Percentiles rank a stretch among this genome's conserved stretches.
These are phyloP conservation scores for Corymbia calophylla DNA, from an alignment of 441 rosid genomes.

Conservation along the genomic window DNA sequence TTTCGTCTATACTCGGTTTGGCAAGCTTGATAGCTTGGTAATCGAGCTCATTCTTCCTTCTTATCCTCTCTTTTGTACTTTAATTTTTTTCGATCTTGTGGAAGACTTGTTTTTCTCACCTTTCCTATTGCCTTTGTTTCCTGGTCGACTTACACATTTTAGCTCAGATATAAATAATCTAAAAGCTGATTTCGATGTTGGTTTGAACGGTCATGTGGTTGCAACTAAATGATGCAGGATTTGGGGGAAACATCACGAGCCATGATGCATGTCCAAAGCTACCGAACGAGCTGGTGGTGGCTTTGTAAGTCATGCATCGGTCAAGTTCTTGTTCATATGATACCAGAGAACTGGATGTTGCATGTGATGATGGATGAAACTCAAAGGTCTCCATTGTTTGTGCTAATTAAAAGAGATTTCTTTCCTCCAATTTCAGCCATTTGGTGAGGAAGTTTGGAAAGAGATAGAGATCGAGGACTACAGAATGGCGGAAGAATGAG, in stretches of 20 bases:
- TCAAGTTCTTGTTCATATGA: not conserved
- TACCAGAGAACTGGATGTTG: not conserved
- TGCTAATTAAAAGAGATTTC: not conserved
- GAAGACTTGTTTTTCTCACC: not conserved
- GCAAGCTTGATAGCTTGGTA: not conserved
- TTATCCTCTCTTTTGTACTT: not conserved
- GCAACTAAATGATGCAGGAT: not conserved
- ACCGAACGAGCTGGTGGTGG: not conserved
- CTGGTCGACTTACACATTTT: not conserved
- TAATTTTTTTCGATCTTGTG: not conserved
- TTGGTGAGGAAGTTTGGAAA: not conserved
- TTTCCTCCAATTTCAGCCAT: not conserved
- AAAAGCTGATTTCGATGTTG: not conserved
- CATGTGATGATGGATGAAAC: not conserved
- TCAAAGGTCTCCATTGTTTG: not conserved
- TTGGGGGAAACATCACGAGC: not conserved
- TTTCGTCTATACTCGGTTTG: not conserved
- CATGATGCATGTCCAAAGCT: not conserved
- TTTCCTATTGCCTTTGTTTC: not conserved
- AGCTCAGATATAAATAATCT: not conserved
- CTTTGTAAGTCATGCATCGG: not conserved
- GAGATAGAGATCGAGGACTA: not conserved
- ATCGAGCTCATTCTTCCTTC: not conserved
- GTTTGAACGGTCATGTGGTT: not conserved
- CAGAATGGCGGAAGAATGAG: not conserved